Evolutionary conservation across 495 filamentous ascomycete genomes (phyloP), one percentile per base, ranked within the genome.

Genomic region (Hypoxylon cercidicola): DNA sequence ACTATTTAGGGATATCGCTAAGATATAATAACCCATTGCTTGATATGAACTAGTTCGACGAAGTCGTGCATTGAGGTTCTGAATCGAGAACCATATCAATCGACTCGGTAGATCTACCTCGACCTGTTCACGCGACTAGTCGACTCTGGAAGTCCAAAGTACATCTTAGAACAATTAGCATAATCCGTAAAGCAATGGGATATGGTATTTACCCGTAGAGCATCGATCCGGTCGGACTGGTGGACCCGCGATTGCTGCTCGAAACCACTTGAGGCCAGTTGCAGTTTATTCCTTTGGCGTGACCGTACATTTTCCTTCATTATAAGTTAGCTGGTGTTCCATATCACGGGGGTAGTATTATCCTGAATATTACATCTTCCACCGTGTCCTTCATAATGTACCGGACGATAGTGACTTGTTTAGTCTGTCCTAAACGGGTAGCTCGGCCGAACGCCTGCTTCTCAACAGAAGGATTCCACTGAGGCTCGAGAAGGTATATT

Each of bases 381-480:
- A 85, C 72, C 6, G 78, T 79, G 13, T 74, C 56, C 40, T 75
- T 67, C 12, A 81, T 70, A 3, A 78, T 70, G 54, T 82, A 84
- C 0, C 78, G 69, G 6, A 72, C 75, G 9, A 81, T 71, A n/a
- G 57, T 68, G 5, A 84, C 81, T n/a, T 74, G 45, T 44, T 74
- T 72, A 15, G 53, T 66, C 54, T 84, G 82, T 1, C 79, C 79
- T 10, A 85, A 74, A 11, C 82, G 68, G 25, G 78, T 32, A 11
- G 74, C 74, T 28, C 81, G 64, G 3, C 69, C 75, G 28, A 83
- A 74, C 6, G 82, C 82, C 58, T 85, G 82, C 15, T 72, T 72
- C 58, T 85, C 82, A 2, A 84, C 75, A 25, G 72, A 74, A 3
- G 82, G 82, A 48, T 84, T 84, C 82, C 81, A 85, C 57, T 84